Percentiles rank a stretch among this genome's conserved stretches.
phyloP scores from a whole-genome alignment of 2,329 filamentous ascomycete species.

The Zymoseptoria passerinii region DNA sequence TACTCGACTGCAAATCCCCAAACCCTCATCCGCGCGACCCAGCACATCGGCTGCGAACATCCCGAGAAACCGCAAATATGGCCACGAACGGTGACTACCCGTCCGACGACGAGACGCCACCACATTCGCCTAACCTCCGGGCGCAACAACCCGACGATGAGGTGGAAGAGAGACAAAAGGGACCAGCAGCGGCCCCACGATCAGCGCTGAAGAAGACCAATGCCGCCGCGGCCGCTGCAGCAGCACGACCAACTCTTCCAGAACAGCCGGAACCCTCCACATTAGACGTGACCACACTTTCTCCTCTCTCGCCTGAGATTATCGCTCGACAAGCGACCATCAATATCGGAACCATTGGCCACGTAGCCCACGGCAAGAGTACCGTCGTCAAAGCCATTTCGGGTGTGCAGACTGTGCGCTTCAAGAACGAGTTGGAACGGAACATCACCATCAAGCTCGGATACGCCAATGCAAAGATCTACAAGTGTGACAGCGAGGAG shows the following conservation, averaged over 20 bases:
- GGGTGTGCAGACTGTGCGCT: slow-evolving; percentile 95
- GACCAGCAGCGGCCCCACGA: slow-evolving; percentile 55
- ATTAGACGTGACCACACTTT: slow-evolving; percentile 72
- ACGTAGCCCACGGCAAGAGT: slow-evolving; percentile 99
- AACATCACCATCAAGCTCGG: slow-evolving; percentile 99
- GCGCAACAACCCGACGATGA: slow-evolving; percentile 44
- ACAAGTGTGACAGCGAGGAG: slow-evolving; percentile 88
- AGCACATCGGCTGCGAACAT: background rate
- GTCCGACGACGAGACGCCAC: slow-evolving; percentile 45
- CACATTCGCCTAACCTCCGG: slow-evolving; percentile 46
- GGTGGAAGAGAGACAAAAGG: slow-evolving; percentile 56
- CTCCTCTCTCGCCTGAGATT: slow-evolving; percentile 87
- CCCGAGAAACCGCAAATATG: slow-evolving; percentile 37
- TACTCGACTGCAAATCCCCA: background rate
- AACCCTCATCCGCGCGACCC: background rate
- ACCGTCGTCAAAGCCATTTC: slow-evolving; percentile 99
- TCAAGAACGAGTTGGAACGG: slow-evolving; percentile 98
- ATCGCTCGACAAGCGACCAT: slow-evolving; percentile 97
- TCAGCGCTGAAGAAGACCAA: slow-evolving; percentile 77
- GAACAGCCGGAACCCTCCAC: slow-evolving; percentile 89
- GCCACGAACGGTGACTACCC: slow-evolving; percentile 47
- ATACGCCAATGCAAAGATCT: slow-evolving; percentile 98
- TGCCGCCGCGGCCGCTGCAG: slow-evolving; percentile 46
- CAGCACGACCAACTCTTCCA: slow-evolving; percentile 59
- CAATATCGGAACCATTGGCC: slow-evolving; percentile 98